These are phyloP conservation scores for Pisolithus orientalis DNA, from an alignment of 768 basidiomycete species.

Conservation along the genomic window DNA sequence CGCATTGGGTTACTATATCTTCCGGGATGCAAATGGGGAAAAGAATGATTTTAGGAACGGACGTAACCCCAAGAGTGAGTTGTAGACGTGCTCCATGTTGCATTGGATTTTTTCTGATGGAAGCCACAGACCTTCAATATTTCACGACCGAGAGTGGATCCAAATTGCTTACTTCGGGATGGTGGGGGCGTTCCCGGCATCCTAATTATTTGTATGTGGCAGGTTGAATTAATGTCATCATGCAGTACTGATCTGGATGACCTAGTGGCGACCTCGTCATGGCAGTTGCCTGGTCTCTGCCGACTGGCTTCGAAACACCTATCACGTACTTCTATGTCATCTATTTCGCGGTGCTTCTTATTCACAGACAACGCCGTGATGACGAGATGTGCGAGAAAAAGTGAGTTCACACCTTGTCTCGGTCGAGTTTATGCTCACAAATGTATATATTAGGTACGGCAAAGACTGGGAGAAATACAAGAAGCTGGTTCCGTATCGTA, in stretches of 20 bases:
- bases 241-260: neutral
- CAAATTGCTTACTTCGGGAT: conserved; percentile 89
- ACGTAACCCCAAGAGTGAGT: conserved; percentile 82
- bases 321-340: conserved; percentile 92
- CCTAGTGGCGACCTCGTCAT: conserved; percentile 80
- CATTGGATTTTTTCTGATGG: conserved; percentile 1
- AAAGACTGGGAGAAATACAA: conserved; percentile 92
- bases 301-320: conserved; percentile 87
- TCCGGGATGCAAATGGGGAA: conserved; percentile 81
- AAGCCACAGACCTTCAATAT: conserved; percentile 57
- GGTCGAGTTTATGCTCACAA: conserved; percentile 87
- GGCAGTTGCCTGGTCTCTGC: conserved; percentile 89
- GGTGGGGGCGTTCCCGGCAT: conserved; percentile 95
- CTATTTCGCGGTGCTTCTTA: conserved; percentile 85
- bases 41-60: conserved; percentile 96
- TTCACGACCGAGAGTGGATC: conserved; percentile 81
- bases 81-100: neutral
- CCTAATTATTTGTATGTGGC: conserved; percentile 77
- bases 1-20: conserved; percentile 81
- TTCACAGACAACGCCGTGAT: conserved; percentile 87
- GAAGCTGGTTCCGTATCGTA: conserved; percentile 76
- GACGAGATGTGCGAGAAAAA: conserved; percentile 89
- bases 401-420: conserved; percentile 81
- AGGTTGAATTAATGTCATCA: neutral
- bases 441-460: conserved; percentile 77